Base-by-base conservation (phyloP, 805 yeast genomes). In the Saturnispora quitensis region DNA sequence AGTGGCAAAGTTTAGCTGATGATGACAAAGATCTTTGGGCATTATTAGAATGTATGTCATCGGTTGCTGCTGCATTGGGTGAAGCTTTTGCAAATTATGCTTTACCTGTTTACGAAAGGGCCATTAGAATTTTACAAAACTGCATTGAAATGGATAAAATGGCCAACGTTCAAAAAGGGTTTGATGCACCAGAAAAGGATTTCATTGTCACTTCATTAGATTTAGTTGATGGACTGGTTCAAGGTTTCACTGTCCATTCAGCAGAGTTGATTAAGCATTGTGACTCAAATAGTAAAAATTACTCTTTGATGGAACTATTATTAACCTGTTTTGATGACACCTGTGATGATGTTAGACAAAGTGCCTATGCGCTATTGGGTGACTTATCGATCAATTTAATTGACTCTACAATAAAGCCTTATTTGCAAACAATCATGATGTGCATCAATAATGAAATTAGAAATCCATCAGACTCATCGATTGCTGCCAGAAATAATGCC, bases 21-120 rank as follows among this genome's bases (percentile, higher is more conserved):
- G 81, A 81, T 51, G 97, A 91, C 65, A 78, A 79, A 50, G 96
- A 82, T 59, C 68, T 91, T 57, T 89, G 97, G 91, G 95, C 97
- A 5, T 73, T 93, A 56, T 70, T 93, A 54, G 98, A 91, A 67
- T 90, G 98, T 68, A 77, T 93, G 78, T 87, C 97, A 4, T 80
- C 89, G 18, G 86, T 93, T 34, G 95, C 97, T 12, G 89, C 96
- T 1, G 78, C 89, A 2, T 69, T 90, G 54, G 95, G 96, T 22
- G 88, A 85, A 56, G 65, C 78, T 27, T 91, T 91, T 71, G 86
- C 89, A 6, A 96, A 95, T 5, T 89, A 82, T 72, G 97, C 98
- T 0, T 75, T 84, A 10, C 86, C 90, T 7, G 91, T 90, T 10
- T 93, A 88, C 64, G 78, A 78, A 60, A 74, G 98, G 58, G 88